Percentiles rank a stretch among this genome's conserved stretches.
These are phyloP conservation scores for Combretum micranthum DNA, from an alignment of 345 rosid genomes.

Conservation along the genomic window DNA sequence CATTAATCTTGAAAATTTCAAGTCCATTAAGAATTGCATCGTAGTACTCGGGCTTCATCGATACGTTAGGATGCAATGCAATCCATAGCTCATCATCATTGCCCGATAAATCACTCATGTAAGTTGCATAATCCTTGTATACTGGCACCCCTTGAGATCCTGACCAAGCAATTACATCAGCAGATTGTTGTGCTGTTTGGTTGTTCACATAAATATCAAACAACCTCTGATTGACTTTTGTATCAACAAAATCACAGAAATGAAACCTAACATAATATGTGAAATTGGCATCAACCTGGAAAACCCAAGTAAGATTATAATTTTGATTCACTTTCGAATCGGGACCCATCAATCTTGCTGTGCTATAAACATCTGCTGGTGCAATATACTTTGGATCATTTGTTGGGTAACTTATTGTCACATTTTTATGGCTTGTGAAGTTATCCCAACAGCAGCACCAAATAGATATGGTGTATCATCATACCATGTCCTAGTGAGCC, in stretches of 20 bases:
- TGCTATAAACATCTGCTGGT: constrained; percentile 33
- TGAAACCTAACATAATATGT: constrained; percentile 48
- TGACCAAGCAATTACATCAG: constrained; percentile 46
- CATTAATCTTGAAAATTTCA: constrained; percentile 52
- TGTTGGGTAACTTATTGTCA: constrained; percentile 16
- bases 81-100: constrained; percentile 29
- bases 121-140: constrained; percentile 41
- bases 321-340: constrained; percentile 17
- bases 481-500: constrained; percentile 48
- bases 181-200: constrained; percentile 30
- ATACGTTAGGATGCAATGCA: constrained; percentile 37
- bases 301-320: constrained; percentile 58
- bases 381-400: constrained; percentile 24
- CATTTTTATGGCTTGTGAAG: constrained; percentile 6
- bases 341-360: constrained; percentile 46
- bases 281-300: constrained; percentile 45
- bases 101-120: constrained; percentile 15
- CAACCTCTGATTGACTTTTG: constrained; percentile 33
- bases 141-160: constrained; percentile 32
- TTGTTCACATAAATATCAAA: constrained; percentile 47
- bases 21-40: constrained; percentile 47
- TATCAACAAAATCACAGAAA: constrained; percentile 42
- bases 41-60: constrained; percentile 24
- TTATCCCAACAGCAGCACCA: constrained; percentile 33
- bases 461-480: constrained; percentile 39